Conservation (phyloP, 345 rosid species). For the Sonneratia alba region DNA sequence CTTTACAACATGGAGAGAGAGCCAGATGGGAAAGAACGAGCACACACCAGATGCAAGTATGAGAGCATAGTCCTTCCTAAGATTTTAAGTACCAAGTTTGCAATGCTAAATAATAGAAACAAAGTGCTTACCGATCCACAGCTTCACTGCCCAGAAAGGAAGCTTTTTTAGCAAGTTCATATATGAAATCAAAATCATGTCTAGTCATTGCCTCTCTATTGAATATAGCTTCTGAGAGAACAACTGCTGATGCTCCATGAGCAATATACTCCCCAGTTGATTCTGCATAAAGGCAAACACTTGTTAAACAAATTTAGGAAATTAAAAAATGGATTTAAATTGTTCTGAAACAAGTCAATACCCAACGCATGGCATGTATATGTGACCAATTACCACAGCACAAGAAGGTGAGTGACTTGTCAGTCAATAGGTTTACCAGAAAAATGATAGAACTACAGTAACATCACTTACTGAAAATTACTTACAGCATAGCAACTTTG, state of each 20-base stretch:
- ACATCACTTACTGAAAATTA: neutral
- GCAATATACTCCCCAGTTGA: constrained; percentile 33
- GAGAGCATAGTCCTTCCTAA: neutral
- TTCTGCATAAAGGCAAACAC: constrained; percentile 20
- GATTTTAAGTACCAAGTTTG: neutral
- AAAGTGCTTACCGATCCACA: constrained; percentile 20
- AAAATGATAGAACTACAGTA: neutral
- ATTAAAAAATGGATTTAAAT: neutral
- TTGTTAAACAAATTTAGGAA: neutral
- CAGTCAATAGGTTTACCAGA: neutral
- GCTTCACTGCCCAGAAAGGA: constrained; percentile 33
- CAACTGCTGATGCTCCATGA: constrained; percentile 45
- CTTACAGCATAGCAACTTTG: neutral
- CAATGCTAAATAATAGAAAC: neutral
- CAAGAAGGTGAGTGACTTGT: neutral
- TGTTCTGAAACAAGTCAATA: neutral
- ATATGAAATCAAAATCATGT: constrained; percentile 21
- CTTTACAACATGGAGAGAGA: no score
- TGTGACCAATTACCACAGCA: neutral
- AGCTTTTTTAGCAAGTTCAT: constrained; percentile 30
- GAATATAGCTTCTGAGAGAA: constrained; percentile 48
- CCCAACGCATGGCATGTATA: neutral
- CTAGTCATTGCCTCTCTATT: constrained; percentile 30
- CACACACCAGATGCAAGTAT: no score
- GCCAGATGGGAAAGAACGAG: no score